phyloP scores from a whole-genome alignment of 140 eudicot species.

The Senecio squalidus region DNA sequence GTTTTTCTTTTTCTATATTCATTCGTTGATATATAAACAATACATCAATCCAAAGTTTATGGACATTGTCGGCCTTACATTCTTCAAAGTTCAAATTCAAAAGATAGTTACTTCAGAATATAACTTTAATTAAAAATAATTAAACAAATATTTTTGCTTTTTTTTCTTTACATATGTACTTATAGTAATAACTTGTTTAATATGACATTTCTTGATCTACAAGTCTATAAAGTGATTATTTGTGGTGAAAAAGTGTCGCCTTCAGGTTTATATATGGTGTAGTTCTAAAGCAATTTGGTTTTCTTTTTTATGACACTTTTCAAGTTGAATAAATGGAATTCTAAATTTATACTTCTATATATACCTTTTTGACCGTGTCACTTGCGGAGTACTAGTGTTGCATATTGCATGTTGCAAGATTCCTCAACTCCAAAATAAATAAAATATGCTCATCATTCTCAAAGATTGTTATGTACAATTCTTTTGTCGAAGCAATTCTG shows the following conservation, averaged over 20 bases:
- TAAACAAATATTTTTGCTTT: neutral
- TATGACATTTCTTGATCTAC: slow-evolving; percentile 6
- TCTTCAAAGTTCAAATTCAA: neutral
- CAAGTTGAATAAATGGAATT: neutral
- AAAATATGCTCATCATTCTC: neutral
- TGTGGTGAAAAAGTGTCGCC: neutral
- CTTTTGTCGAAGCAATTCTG: neutral
- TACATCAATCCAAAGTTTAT: neutral
- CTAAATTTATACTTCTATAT: neutral
- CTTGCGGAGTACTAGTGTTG: slow-evolving; percentile 10
- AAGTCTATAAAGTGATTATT: slow-evolving; percentile 11
- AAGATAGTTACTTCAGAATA: neutral
- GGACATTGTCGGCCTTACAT: slow-evolving; percentile 1
- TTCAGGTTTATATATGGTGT: neutral
- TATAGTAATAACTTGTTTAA: neutral
- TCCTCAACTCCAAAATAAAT: neutral
- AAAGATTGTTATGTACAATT: neutral
- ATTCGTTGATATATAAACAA: neutral
- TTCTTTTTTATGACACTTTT: slow-evolving; percentile 4
- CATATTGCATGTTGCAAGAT: slow-evolving; percentile 5
- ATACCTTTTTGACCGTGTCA: slow-evolving; percentile 12
- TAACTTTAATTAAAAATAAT: neutral
- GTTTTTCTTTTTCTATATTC: neutral
- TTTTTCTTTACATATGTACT: neutral
- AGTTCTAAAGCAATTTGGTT: slow-evolving; percentile 7